Evolutionary conservation across 306 rosid species (phyloP).

Genomic region (Quercus agrifolia): DNA sequence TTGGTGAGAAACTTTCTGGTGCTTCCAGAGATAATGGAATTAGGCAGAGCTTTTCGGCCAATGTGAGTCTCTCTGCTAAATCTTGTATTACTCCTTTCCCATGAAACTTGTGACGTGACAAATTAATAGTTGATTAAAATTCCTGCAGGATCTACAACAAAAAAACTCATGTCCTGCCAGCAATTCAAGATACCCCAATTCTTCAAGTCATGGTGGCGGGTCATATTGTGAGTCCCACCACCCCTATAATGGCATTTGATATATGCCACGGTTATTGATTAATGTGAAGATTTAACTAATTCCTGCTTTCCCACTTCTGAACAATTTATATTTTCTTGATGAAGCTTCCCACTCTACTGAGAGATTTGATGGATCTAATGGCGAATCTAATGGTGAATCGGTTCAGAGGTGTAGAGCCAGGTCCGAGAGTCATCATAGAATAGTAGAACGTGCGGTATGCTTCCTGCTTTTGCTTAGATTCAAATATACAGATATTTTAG

Average conservation of each 20-base stretch:
- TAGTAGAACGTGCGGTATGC: constrained; percentile 87
- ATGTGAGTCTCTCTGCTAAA: constrained; percentile 24
- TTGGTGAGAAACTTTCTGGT: constrained; percentile 7
- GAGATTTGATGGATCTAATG: constrained; percentile 44
- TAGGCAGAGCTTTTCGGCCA: constrained; percentile 26
- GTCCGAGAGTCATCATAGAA: constrained; percentile 76
- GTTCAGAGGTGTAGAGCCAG: constrained; percentile 78
- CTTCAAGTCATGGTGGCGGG: constrained; percentile 69
- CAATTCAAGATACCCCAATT: constrained; percentile 40
- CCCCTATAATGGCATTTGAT: not conserved
- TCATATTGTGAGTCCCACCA: constrained; percentile 20
- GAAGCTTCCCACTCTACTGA: constrained; percentile 44
- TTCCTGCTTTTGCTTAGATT: constrained; percentile 21
- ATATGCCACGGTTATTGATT: not conserved
- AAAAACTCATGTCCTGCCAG: constrained; percentile 32
- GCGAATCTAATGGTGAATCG: constrained; percentile 60
- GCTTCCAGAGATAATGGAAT: constrained; percentile 47
- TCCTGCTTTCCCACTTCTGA: not conserved
- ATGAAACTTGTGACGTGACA: constrained; percentile 1
- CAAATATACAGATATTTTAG: constrained; percentile 5
- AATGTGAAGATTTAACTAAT: not conserved
- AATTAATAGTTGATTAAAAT: constrained; percentile 4
- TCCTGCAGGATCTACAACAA: constrained; percentile 37
- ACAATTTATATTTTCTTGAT: constrained; percentile 17
- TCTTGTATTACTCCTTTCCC: not conserved